Base-by-base conservation (phyloP, 2,329 filamentous ascomycete species). In the Paecilomyces dactylethromorphus region DNA sequence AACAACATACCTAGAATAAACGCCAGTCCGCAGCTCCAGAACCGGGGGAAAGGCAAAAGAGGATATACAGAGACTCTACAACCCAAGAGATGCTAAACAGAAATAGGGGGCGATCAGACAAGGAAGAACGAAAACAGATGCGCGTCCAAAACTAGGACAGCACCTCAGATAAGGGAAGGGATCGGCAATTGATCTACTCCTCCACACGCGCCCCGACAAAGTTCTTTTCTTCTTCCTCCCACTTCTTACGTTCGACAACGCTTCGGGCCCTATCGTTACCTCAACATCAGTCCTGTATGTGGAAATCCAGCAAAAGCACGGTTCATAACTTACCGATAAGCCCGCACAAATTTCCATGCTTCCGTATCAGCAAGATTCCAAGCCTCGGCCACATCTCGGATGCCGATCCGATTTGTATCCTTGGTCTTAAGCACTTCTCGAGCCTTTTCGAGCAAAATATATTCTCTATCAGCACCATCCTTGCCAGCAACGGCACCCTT, bases 331-430 rank as follows among this genome's bases (percentile, higher is more conserved):
- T 59, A 77, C 75, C 73, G 78, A 65, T 78, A 87, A 5, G 85
- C 84, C 57, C 83, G 75, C 24, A 84, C 81, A 68, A 88, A 88
- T 61, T 81, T 81, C 85, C 85, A 88, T 8, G 81, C 79, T 69
- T 88, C 85, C 2, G 83, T 82, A 65, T 88, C 85, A 1, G 82
- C 84, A 63, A 87, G 64, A 66, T 85, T 87, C 85, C 78, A 81
- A 33, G 78, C 78, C 67, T 81, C 78, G 31, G 76, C 73, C 58
- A 78, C 76, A 49, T 77, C 76, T 50, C 73, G 76, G 54, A 79
- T 74, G 57, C 66, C 69, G 62, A 73, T 69, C 24, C 71, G 64
- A 58, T 75, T 73, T 49, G 66, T 67, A 29, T 75, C 66, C 61
- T 71, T 71, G 59, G 67, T 72, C 63, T 74, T 72, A 45, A 81